Percentiles rank a stretch among this genome's conserved stretches.
Evolutionary conservation across 1,284 basidiomycete species (phyloP).

Genomic region (Omphalotus olearius): DNA sequence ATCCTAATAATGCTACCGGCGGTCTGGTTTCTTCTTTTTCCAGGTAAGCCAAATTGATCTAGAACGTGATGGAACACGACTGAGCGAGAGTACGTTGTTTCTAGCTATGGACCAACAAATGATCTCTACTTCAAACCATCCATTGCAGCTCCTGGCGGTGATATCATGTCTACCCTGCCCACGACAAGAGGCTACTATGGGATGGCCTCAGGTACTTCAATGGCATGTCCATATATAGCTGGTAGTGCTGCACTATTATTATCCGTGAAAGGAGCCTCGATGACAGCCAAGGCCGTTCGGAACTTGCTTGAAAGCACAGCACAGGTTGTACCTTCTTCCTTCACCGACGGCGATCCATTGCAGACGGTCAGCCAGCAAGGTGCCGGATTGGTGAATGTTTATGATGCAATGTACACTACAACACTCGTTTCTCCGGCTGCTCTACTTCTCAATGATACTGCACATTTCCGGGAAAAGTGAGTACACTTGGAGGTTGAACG

Average conservation of each 20-base stretch:
- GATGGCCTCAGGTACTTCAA: conserved; percentile 37
- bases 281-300: conserved; percentile 25
- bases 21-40: conserved; percentile 41
- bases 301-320: conserved; percentile 45
- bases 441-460: conserved; percentile 55
- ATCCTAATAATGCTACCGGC: conserved; percentile 28
- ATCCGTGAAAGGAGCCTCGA: conserved; percentile 34
- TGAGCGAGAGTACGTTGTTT: not conserved
- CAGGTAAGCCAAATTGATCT: not conserved
- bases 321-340: conserved; percentile 31
- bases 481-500: conserved; percentile 9
- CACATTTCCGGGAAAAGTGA: conserved; percentile 33
- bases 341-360: conserved; percentile 34
- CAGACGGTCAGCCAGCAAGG: conserved; percentile 50
- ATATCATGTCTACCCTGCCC: conserved; percentile 42
- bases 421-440: conserved; percentile 43
- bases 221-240: conserved; percentile 44
- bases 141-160: conserved; percentile 15
- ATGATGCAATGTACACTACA: conserved; percentile 40
- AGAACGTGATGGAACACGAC: not conserved
- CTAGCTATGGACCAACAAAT: conserved; percentile 14
- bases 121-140: conserved; percentile 17
- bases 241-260: conserved; percentile 53
- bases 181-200: conserved; percentile 32
- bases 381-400: conserved; percentile 48